phyloP scores from a whole-genome alignment of 176 grass and related monocot genomes.

The Oryza meridionalis region DNA sequence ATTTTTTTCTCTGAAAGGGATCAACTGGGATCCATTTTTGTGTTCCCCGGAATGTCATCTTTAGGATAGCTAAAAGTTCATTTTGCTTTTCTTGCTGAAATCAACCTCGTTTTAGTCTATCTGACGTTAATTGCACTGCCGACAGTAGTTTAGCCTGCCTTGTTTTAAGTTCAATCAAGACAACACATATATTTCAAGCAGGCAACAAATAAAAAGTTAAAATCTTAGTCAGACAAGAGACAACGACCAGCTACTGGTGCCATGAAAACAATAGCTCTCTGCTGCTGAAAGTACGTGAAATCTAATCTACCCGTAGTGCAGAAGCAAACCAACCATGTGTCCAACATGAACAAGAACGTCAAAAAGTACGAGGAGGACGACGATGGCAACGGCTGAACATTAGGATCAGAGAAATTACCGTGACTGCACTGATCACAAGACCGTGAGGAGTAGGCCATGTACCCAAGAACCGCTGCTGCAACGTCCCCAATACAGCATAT shows the following conservation, averaged over 20 bases:
- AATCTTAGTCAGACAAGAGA: conserved; percentile 14
- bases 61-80: conserved; percentile 16
- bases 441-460: conserved; percentile 47
- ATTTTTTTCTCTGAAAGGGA: conserved; percentile 26
- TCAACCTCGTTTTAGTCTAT: neutral
- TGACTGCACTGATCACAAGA: conserved; percentile 14
- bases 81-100: conserved; percentile 25
- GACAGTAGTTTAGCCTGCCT: conserved; percentile 3
- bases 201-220: neutral
- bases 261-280: neutral
- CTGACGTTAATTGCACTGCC: conserved; percentile 15
- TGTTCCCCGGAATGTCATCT: neutral
- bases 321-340: conserved; percentile 1
- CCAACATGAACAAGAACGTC: neutral
- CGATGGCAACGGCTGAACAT: neutral
- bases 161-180: neutral
- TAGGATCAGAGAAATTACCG: conserved; percentile 24
- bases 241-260: conserved; percentile 12
- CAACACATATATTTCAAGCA: neutral
- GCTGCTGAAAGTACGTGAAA: neutral
- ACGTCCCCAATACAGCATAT: conserved; percentile 36
- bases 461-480: conserved; percentile 14
- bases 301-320: neutral
- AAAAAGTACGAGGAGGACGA: conserved; percentile 6
- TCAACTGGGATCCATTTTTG: neutral